These are phyloP conservation scores for Fraxinus excelsior DNA, from an alignment of 257 asterid genomes.

Conservation along the genomic window DNA sequence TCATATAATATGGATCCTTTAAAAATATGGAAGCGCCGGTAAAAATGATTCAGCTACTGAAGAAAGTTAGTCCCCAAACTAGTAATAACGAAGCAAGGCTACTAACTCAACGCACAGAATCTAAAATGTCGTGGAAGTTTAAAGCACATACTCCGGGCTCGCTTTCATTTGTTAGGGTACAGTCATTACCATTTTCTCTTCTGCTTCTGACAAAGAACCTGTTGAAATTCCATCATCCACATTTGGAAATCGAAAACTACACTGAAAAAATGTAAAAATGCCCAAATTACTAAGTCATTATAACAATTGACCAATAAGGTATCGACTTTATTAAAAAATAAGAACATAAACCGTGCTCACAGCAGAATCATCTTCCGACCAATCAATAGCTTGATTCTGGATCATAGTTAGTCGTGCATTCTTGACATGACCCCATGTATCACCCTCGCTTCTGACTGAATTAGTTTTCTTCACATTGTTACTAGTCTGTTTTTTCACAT, in stretches of 20 bases:
- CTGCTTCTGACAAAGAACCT: constrained; percentile 74
- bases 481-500: constrained; percentile 37
- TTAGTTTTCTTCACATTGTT: constrained; percentile 30
- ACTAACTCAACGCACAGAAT: constrained; percentile 2
- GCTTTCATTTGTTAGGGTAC: constrained; percentile 60
- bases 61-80: not conserved
- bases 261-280: constrained; percentile 38
- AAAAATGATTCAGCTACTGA: not conserved
- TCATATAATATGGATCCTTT: not conserved
- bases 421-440: constrained; percentile 30
- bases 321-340: constrained; percentile 7
- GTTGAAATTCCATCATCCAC: constrained; percentile 67
- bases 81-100: constrained; percentile 11
- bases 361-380: constrained; percentile 83
- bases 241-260: constrained; percentile 57
- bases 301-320: constrained; percentile 5
- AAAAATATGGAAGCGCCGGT: not conserved
- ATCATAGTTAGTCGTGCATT: constrained; percentile 27
- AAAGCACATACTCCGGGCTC: constrained; percentile 22
- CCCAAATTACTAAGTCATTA: constrained; percentile 18
- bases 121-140: not conserved
- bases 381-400: constrained; percentile 44
- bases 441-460: constrained; percentile 40
- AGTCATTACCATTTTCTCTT: constrained; percentile 64
- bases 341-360: constrained; percentile 50